Conservation (phyloP, 352 stramenopile genomes). For the Phytophthora pluvialis region DNA sequence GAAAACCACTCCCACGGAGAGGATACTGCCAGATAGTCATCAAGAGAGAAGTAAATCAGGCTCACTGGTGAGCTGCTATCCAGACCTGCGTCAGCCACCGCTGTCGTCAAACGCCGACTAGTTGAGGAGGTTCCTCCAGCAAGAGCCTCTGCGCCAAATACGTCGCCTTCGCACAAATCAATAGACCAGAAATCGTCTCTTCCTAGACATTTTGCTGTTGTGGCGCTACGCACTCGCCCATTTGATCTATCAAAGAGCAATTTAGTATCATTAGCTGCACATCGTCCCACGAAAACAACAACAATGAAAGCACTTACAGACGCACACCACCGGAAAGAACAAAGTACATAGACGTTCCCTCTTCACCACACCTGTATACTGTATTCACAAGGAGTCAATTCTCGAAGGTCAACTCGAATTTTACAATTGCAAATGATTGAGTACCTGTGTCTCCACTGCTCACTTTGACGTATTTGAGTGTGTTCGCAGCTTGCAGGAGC, state of each 20-base stretch:
- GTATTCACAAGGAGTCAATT: neutral
- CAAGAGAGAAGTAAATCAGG: constrained; percentile 36
- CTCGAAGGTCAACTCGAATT: neutral
- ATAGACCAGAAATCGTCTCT: constrained; percentile 34
- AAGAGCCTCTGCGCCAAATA: constrained; percentile 55
- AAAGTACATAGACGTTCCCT: constrained; percentile 12
- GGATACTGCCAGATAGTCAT: constrained; percentile 16
- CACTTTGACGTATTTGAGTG: constrained; percentile 8
- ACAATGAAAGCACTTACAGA: constrained; percentile 7
- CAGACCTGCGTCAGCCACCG: constrained; percentile 13
- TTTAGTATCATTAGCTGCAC: neutral
- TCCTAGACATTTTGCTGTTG: neutral
- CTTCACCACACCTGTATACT: constrained; percentile 21
- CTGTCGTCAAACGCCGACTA: constrained; percentile 26
- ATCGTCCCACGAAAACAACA: neutral
- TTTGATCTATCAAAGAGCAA: constrained; percentile 2
- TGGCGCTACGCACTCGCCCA: neutral
- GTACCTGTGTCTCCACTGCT: constrained; percentile 16
- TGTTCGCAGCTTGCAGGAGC: constrained; percentile 2
- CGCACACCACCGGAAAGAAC: constrained; percentile 20
- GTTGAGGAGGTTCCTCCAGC: neutral
- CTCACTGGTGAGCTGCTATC: constrained; percentile 8
- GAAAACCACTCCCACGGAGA: constrained; percentile 7
- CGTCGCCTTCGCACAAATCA: constrained; percentile 40
- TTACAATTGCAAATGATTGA: neutral